A percentile compares a stretch with the other conserved stretches of the same genome.
phyloP scores from a whole-genome alignment of 2,329 filamentous ascomycete genomes.

The Curvularia sp. region DNA sequence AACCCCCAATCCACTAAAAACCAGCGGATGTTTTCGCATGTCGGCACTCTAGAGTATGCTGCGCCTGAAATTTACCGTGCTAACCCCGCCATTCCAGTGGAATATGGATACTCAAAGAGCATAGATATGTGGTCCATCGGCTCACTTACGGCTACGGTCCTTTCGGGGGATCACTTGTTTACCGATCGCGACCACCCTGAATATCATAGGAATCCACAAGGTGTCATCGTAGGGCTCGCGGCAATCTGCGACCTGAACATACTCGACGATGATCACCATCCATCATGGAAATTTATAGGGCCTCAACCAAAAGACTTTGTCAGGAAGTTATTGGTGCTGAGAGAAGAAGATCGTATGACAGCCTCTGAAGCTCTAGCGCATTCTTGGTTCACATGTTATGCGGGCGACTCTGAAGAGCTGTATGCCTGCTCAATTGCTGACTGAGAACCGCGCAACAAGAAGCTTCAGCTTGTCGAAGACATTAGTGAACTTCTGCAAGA shows the following conservation, averaged over 20 bases:
- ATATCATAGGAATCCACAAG: slow-evolving; percentile 32
- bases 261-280: slow-evolving; percentile 51
- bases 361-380: slow-evolving; percentile 62
- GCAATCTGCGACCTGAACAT: slow-evolving; percentile 53
- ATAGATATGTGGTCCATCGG: slow-evolving; percentile 71
- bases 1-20: slow-evolving; percentile 15
- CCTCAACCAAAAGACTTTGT: slow-evolving; percentile 62
- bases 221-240: slow-evolving; percentile 46
- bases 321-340: slow-evolving; percentile 57
- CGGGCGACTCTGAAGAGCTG: slow-evolving; percentile 56
- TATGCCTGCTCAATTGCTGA: slow-evolving; percentile 59
- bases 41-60: slow-evolving; percentile 64
- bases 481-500: slow-evolving; percentile 15
- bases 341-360: slow-evolving; percentile 60
- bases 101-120: slow-evolving; percentile 62
- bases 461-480: slow-evolving; percentile 40
- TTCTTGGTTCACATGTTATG: slow-evolving; percentile 63
- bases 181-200: slow-evolving; percentile 43
- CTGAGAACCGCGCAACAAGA: slow-evolving; percentile 57
- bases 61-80: slow-evolving; percentile 59
- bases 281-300: slow-evolving; percentile 54
- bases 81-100: slow-evolving; percentile 35
- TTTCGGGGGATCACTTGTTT: slow-evolving; percentile 61
- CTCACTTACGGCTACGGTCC: slow-evolving; percentile 59
- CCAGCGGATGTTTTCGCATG: slow-evolving; percentile 60